These are phyloP conservation scores for Cerioporus squamosus DNA, from an alignment of 1,284 basidiomycete species.

Conservation along the genomic window DNA sequence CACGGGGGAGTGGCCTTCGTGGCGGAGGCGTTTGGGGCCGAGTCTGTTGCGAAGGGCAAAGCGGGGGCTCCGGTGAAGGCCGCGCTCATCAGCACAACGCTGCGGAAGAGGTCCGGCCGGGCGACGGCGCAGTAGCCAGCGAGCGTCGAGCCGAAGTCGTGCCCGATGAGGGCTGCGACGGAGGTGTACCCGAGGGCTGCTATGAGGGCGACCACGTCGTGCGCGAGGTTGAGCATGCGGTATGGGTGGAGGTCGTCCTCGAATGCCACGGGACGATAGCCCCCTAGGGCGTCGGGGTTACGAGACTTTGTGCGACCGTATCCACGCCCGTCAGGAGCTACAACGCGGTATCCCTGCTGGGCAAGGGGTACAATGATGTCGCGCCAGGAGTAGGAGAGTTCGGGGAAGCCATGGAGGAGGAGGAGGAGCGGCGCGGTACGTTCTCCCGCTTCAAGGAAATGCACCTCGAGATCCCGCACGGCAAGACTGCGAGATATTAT, in stretches of 20 bases:
- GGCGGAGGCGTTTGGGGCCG: constrained; percentile 2
- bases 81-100: constrained; percentile 62
- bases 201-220: constrained; percentile 56
- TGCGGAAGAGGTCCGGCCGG: constrained; percentile 58
- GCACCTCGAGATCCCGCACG: constrained; percentile 49
- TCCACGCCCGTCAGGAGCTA: constrained; percentile 41
- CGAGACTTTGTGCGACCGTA: constrained; percentile 37
- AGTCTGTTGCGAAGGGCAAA: constrained; percentile 27
- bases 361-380: constrained; percentile 56
- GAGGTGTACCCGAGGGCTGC: constrained; percentile 52
- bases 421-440: constrained; percentile 50
- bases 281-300: constrained; percentile 7
- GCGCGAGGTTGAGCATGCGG: constrained; percentile 51
- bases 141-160: constrained; percentile 61
- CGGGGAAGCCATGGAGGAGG: constrained; percentile 70
- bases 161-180: constrained; percentile 56
- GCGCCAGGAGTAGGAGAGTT: constrained; percentile 67
- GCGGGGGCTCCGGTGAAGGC: constrained; percentile 53
- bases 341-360: constrained; percentile 40
- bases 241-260: constrained; percentile 55
- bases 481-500: constrained; percentile 25
- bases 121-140: constrained; percentile 57
- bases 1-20: background rate
- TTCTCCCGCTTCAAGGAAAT: constrained; percentile 53
- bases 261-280: constrained; percentile 37